phyloP scores from a whole-genome alignment of 306 rosid species.

The Bauhinia variegata region DNA sequence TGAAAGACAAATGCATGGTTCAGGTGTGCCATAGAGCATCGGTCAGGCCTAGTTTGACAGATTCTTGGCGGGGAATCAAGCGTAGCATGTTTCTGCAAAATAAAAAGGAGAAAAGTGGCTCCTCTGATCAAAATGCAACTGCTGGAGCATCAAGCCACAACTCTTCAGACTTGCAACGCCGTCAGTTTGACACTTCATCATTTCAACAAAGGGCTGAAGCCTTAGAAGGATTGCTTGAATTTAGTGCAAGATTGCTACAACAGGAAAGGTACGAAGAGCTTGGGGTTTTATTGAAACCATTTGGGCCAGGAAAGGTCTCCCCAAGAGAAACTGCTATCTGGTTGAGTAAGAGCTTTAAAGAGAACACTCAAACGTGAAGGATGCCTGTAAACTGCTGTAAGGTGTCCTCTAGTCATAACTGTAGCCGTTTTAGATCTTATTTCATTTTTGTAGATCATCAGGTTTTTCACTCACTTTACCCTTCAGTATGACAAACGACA shows the following conservation, averaged over 20 bases:
- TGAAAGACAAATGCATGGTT: conserved; percentile 90
- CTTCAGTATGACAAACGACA: conserved; percentile 32
- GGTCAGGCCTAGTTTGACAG: conserved; percentile 46
- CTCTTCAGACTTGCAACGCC: conserved; percentile 66
- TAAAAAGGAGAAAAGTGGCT: conserved; percentile 58
- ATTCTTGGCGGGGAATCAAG: conserved; percentile 73
- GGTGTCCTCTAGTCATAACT: conserved; percentile 36
- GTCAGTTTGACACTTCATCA: conserved; percentile 80
- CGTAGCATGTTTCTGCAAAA: conserved; percentile 57
- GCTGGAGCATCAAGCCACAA: conserved; percentile 90
- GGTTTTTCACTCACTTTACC: conserved; percentile 9
- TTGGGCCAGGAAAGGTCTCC: conserved; percentile 94
- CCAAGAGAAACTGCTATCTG: conserved; percentile 99
- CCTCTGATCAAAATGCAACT: conserved; percentile 90
- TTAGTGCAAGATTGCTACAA: conserved; percentile 91
- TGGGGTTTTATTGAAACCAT: conserved; percentile 93
- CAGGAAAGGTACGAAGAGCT: conserved; percentile 91
- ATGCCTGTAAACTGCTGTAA: conserved; percentile 35
- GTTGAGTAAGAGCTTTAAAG: conserved; percentile 95
- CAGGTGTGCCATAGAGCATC: conserved; percentile 59
- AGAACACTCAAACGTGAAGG: conserved; percentile 67
- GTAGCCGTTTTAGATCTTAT: conserved; percentile 33
- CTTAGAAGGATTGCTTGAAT: conserved; percentile 95
- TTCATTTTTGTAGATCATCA: conserved; percentile 41
- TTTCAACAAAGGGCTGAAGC: conserved; percentile 96